These are phyloP conservation scores for Barnettozyma siamensis DNA, from an alignment of 805 yeast genomes.

Conservation along the genomic window DNA sequence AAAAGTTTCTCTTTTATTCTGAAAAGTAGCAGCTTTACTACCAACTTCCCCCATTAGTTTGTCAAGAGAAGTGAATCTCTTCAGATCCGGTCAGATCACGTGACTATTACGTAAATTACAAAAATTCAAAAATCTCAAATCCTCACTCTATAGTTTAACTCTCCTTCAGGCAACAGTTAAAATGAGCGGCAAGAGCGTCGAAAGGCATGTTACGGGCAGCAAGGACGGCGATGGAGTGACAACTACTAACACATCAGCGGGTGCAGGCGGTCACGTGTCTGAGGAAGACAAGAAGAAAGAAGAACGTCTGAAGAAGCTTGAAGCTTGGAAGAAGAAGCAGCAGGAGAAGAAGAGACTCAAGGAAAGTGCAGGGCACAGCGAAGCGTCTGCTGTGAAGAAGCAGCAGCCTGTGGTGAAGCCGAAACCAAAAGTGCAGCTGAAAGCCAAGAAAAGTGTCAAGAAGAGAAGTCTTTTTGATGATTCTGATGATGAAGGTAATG, in stretches of 20 bases:
- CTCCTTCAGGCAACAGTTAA: too few relatives aligned
- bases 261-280: slow-evolving; percentile 1
- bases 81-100: too few relatives aligned
- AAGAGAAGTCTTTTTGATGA: slow-evolving; percentile 23
- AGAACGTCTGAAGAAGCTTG: slow-evolving; percentile 36
- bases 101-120: too few relatives aligned
- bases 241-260: slow-evolving; percentile 7
- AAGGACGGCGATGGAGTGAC: not conserved
- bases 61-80: too few relatives aligned
- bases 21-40: too few relatives aligned
- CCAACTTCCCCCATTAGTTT: too few relatives aligned
- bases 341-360: slow-evolving; percentile 21
- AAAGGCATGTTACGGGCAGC: slow-evolving; percentile 10
- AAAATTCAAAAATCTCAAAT: too few relatives aligned
- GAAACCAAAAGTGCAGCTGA: not conserved
- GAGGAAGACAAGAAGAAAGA: slow-evolving; percentile 14
- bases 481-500: slow-evolving; percentile 27
- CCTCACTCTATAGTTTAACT: too few relatives aligned
- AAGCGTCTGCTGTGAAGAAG: not conserved
- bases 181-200: not conserved
- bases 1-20: too few relatives aligned
- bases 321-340: slow-evolving; percentile 48
- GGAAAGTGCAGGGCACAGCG: slow-evolving; percentile 12
- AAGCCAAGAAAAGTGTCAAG: slow-evolving; percentile 4
- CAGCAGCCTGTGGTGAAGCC: not conserved